These are phyloP conservation scores for Fusarium udum DNA, from an alignment of 2,329 filamentous ascomycete genomes.

Conservation along the genomic window DNA sequence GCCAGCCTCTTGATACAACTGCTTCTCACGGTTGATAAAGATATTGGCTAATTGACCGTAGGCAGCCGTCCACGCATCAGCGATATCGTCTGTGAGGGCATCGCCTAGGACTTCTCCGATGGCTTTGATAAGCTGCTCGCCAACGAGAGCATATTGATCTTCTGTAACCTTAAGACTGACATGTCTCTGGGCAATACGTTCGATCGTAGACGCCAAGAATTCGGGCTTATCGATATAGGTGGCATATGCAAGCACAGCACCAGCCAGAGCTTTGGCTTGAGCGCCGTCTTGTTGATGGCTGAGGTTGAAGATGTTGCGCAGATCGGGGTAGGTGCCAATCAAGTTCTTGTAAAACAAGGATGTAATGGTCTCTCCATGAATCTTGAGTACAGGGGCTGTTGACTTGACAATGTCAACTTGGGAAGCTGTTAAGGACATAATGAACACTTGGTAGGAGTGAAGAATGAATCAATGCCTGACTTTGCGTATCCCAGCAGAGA, in stretches of 20 bases:
- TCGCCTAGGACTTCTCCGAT: conserved; percentile 71
- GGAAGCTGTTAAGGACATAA: neutral
- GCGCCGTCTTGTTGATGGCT: conserved; percentile 39
- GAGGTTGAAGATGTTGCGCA: conserved; percentile 73
- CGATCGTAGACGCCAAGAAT: conserved; percentile 48
- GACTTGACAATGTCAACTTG: conserved; percentile 13
- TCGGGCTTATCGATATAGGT: neutral
- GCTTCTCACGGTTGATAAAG: conserved; percentile 69
- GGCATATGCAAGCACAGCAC: conserved; percentile 57
- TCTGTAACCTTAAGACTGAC: conserved; percentile 1
- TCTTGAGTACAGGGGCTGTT: conserved; percentile 26
- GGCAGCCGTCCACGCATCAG: neutral
- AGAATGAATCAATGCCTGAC: no score
- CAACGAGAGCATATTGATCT: conserved; percentile 7
- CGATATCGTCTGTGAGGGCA: conserved; percentile 60
- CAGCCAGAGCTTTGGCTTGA: conserved; percentile 38
- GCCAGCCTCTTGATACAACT: conserved; percentile 64
- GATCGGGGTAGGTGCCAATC: conserved; percentile 67
- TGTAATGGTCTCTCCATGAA: conserved; percentile 72
- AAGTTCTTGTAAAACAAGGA: conserved; percentile 74
- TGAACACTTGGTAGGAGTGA: neutral
- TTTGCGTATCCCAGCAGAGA: no score
- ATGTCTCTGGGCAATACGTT: conserved; percentile 48
- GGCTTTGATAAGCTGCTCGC: conserved; percentile 64
- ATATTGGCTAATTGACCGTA: neutral